phyloP scores from a whole-genome alignment of 2,329 filamentous ascomycete species.

The Ceratocystis albifundus region DNA sequence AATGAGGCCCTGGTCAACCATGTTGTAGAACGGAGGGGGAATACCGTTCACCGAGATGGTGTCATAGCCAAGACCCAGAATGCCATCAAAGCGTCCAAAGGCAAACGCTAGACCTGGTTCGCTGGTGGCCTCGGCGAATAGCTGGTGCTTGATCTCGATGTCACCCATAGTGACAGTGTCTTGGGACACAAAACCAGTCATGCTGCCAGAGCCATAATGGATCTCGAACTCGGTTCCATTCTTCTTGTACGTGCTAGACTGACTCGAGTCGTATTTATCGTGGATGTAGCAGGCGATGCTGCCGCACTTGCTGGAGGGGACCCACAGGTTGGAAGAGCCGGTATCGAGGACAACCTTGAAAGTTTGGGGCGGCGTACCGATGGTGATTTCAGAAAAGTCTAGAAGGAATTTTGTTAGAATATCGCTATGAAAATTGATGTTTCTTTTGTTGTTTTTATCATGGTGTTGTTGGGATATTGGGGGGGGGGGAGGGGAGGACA shows the following conservation, averaged over 20 bases:
- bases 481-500: no score
- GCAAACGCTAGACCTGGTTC: conserved; percentile 96
- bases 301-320: conserved; percentile 77
- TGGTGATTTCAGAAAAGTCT: conserved; percentile 95
- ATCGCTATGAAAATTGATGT: no score
- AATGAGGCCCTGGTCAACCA: conserved; percentile 78
- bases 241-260: conserved; percentile 83
- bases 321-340: conserved; percentile 98
- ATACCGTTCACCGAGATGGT: conserved; percentile 96
- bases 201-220: conserved; percentile 83
- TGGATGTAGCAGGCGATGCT: conserved; percentile 98
- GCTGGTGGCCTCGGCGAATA: conserved; percentile 90
- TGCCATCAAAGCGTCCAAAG: conserved; percentile 94
- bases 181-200: conserved; percentile 87
- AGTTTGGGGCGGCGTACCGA: conserved; percentile 81
- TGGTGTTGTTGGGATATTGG: no score
- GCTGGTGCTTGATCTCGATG: conserved; percentile 73
- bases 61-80: conserved; percentile 87
- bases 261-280: conserved; percentile 84
- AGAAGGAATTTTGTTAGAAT: not conserved
- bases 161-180: conserved; percentile 82
- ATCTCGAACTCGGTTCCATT: conserved; percentile 92
- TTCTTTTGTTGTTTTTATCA: no score
- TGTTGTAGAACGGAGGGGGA: conserved; percentile 89
- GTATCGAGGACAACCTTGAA: conserved; percentile 99